Evolutionary conservation across 2,329 filamentous ascomycete genomes (phyloP).

Genomic region (Fusarium verticillioides): DNA sequence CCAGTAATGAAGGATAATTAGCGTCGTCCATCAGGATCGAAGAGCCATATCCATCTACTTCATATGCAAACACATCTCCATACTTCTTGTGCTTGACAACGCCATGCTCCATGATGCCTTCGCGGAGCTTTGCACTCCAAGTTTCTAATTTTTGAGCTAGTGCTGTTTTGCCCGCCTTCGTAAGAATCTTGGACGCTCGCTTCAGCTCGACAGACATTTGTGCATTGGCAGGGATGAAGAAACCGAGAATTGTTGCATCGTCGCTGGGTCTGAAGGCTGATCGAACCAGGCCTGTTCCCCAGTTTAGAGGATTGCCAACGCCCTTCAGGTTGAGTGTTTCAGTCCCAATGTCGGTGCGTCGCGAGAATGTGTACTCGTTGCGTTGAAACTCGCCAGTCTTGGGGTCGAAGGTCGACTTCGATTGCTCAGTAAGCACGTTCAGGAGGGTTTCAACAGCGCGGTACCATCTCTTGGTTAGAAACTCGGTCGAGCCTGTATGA

Average conservation of each 20-base stretch:
- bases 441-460: constrained; percentile 80
- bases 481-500: constrained; percentile 80
- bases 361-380: constrained; percentile 90
- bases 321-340: constrained; percentile 88
- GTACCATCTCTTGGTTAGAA: constrained; percentile 82
- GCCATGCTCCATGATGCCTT: constrained; percentile 86
- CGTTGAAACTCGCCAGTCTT: constrained; percentile 70
- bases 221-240: constrained; percentile 94
- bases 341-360: constrained; percentile 82
- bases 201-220: constrained; percentile 93
- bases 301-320: constrained; percentile 89
- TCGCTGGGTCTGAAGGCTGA: constrained; percentile 96
- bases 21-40: constrained; percentile 89
- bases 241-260: constrained; percentile 93
- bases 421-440: constrained; percentile 80
- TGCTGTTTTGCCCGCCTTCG: constrained; percentile 64
- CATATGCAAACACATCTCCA: constrained; percentile 85
- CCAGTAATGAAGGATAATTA: constrained; percentile 84
- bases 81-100: constrained; percentile 80
- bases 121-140: constrained; percentile 71
- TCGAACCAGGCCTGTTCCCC: constrained; percentile 84
- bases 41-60: constrained; percentile 88
- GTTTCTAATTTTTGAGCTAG: constrained; percentile 66
- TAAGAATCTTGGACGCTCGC: constrained; percentile 77
- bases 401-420: constrained; percentile 80